A percentile compares a stretch with the other conserved stretches of the same genome.
Evolutionary conservation across 257 asterid species (phyloP).

Genomic region (Perilla frutescens): DNA sequence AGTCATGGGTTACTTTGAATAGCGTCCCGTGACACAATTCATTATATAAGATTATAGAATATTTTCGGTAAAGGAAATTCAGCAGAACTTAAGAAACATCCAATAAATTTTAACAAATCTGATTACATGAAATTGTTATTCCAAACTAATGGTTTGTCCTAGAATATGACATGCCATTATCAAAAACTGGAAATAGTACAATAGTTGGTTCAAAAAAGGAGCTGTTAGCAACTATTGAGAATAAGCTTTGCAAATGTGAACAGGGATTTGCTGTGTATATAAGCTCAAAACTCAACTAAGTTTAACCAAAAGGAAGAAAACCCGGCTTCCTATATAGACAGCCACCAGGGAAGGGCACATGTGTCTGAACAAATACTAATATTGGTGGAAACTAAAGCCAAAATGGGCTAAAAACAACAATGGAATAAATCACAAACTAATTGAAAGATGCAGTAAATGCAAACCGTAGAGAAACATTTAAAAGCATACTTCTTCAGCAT

Average conservation of each 20-base stretch:
- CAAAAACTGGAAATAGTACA: neutral
- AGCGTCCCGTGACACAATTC: too few relatives aligned
- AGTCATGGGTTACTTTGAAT: too few relatives aligned
- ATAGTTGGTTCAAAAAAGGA: neutral
- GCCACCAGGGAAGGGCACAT: neutral
- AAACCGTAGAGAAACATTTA: conserved; percentile 28
- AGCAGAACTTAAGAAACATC: too few relatives aligned
- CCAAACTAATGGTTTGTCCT: too few relatives aligned
- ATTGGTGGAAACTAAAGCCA: conserved; percentile 26
- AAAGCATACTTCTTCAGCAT: conserved; percentile 84
- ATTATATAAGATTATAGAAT: too few relatives aligned
- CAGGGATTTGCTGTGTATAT: neutral
- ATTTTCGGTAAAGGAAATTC: too few relatives aligned
- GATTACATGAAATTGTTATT: too few relatives aligned
- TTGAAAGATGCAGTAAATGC: conserved; percentile 7
- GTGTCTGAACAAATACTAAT: conserved; percentile 5
- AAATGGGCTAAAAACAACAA: conserved; percentile 21
- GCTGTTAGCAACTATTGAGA: conserved; percentile 3
- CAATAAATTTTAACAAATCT: too few relatives aligned
- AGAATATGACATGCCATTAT: too few relatives aligned
- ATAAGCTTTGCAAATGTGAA: neutral
- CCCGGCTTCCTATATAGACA: neutral
- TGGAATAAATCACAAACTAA: conserved; percentile 8
- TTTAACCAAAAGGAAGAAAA: conserved; percentile 10
- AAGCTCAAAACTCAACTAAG: conserved; percentile 3